A percentile compares a stretch with the other conserved stretches of the same genome.
Evolutionary conservation across 129 eudicot species (phyloP).

Genomic region (Daucus carota): DH1_v3.0 NC_030386.2:14626001-14626500

Average conservation of each 20-base stretch:
- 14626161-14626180: conserved; percentile 34
- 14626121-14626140: conserved; percentile 87
- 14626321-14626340: conserved; percentile 84
- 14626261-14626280: conserved; percentile 44
- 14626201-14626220: conserved; percentile 74
- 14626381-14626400: conserved; percentile 38
- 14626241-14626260: conserved; percentile 97
- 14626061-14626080: conserved; percentile 97
- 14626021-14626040: conserved; percentile 52
- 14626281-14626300: conserved; percentile 88
- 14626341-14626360: conserved; percentile 64
- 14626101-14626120: conserved; percentile 73
- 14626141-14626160: conserved; percentile 95
- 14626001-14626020: conserved; percentile 39
- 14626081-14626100: conserved; percentile 61
- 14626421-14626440: conserved; percentile 64
- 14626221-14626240: conserved; percentile 62
- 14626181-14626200: conserved; percentile 27
- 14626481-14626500: conserved; percentile 86
- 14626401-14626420: conserved; percentile 91
- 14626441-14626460: conserved; percentile 56
- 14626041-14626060: conserved; percentile 41
- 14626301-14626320: conserved; percentile 72
- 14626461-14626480: conserved; percentile 86
- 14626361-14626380: conserved; percentile 69